These are phyloP conservation scores for Zizania latifolia DNA, from an alignment of 176 grass and related monocot species.

Conservation along the genomic window DNA sequence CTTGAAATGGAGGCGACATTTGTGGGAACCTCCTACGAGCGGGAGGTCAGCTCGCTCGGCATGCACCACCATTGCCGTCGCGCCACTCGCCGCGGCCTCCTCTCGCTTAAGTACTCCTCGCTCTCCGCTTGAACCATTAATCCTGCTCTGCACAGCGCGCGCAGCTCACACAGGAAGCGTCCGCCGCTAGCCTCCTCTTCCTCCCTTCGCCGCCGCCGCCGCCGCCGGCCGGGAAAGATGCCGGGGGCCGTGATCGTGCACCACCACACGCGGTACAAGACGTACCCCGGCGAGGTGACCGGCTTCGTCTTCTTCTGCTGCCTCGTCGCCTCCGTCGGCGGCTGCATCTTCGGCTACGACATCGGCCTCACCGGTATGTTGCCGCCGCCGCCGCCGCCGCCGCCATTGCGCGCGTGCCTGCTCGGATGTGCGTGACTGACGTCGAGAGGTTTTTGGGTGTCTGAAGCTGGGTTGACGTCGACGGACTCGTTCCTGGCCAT, in stretches of 20 bases:
- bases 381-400: background rate
- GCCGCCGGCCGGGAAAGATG: constrained; percentile 23
- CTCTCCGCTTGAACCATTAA: constrained; percentile 32
- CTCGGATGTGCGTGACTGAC: no score
- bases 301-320: constrained; percentile 44
- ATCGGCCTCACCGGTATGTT: constrained; percentile 35
- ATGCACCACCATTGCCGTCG: constrained; percentile 34
- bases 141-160: background rate
- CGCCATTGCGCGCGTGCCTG: background rate
- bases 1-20: constrained; percentile 24
- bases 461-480: constrained; percentile 41
- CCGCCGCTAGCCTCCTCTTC: background rate
- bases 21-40: background rate
- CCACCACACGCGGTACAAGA: constrained; percentile 46
- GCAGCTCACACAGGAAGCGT: no score
- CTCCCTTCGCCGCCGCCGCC: background rate
- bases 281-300: constrained; percentile 49
- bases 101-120: constrained; percentile 30
- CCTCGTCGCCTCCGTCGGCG: constrained; percentile 45
- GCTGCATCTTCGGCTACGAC: constrained; percentile 57
- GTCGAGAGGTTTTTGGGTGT: background rate
- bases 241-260: constrained; percentile 47
- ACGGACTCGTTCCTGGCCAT: constrained; percentile 34
- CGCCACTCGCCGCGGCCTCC: constrained; percentile 11
- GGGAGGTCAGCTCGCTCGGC: background rate